These are phyloP conservation scores for Podila horticola DNA, from an alignment of 192 early-diverging fungal genomes.

Conservation along the genomic window DNA sequence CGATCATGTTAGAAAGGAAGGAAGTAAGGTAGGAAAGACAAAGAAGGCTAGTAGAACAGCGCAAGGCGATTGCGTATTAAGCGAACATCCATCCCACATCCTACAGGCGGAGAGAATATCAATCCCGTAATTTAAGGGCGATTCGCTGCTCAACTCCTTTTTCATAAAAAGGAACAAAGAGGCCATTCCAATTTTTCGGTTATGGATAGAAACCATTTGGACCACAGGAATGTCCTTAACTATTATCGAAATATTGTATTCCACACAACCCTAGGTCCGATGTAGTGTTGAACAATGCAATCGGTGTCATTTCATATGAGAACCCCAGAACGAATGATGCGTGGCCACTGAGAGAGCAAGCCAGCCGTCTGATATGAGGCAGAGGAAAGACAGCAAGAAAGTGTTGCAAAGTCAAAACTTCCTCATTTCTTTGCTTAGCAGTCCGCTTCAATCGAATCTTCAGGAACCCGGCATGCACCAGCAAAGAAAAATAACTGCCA, in stretches of 20 bases:
- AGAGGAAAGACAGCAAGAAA: too few relatives aligned
- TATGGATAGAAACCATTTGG: background rate
- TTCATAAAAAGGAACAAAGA: too few relatives aligned
- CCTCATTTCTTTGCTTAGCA: background rate
- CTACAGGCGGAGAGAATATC: background rate
- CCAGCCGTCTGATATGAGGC: too few relatives aligned
- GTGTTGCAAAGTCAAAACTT: too few relatives aligned
- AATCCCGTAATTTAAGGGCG: background rate
- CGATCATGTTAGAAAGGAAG: background rate
- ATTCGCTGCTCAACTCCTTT: background rate
- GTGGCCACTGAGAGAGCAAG: too few relatives aligned
- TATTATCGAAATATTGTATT: background rate
- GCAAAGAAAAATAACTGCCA: too few relatives aligned
- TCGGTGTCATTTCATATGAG: background rate
- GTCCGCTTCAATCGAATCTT: background rate
- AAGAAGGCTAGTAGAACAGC: background rate
- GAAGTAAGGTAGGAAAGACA: background rate
- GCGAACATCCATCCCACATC: too few relatives aligned
- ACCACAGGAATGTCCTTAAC: background rate
- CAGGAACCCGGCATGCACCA: too few relatives aligned
- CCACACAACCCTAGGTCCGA: background rate
- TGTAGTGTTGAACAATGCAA: background rate
- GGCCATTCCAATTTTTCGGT: background rate
- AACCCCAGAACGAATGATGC: too few relatives aligned
- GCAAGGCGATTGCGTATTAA: background rate